phyloP scores from a whole-genome alignment of 129 eudicot genomes.

The Saposhnikovia divaricata region DNA sequence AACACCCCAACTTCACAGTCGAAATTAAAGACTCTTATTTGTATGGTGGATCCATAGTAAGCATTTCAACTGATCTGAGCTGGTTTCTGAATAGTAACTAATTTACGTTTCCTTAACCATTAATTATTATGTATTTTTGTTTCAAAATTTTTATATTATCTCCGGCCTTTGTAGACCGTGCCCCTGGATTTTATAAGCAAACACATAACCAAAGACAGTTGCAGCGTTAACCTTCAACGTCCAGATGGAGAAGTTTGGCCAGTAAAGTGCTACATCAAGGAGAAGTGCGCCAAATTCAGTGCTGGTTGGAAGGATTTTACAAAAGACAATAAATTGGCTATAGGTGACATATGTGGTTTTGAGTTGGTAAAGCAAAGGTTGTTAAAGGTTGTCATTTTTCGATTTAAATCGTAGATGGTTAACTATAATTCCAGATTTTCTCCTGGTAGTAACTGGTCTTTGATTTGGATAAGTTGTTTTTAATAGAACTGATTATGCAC shows the following conservation, averaged over 20 bases:
- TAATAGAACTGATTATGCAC: not conserved
- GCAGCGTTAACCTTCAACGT: not conserved
- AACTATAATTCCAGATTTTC: not conserved
- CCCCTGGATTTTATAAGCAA: not conserved
- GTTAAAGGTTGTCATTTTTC: constrained; percentile 16
- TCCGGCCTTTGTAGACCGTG: not conserved
- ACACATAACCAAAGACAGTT: not conserved
- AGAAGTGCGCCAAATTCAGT: constrained; percentile 1
- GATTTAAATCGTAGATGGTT: not conserved
- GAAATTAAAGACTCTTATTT: constrained; percentile 14
- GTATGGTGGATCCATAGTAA: constrained; percentile 11
- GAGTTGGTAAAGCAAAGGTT: constrained; percentile 16
- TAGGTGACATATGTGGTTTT: constrained; percentile 19
- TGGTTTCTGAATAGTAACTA: not conserved
- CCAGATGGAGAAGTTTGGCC: constrained; percentile 14
- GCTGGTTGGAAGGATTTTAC: constrained; percentile 24
- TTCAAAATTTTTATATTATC: not conserved
- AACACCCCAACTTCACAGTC: constrained; percentile 12
- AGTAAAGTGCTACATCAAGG: not conserved
- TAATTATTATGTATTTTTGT: not conserved
- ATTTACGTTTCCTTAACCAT: not conserved
- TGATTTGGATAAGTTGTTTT: not conserved
- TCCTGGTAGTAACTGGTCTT: not conserved
- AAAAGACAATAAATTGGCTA: constrained; percentile 17
- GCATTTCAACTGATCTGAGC: not conserved